Evolutionary conservation across 352 stramenopile genomes (phyloP), one percentile per base, ranked within the genome.

Genomic region (Phytophthora cryptogea): DNA sequence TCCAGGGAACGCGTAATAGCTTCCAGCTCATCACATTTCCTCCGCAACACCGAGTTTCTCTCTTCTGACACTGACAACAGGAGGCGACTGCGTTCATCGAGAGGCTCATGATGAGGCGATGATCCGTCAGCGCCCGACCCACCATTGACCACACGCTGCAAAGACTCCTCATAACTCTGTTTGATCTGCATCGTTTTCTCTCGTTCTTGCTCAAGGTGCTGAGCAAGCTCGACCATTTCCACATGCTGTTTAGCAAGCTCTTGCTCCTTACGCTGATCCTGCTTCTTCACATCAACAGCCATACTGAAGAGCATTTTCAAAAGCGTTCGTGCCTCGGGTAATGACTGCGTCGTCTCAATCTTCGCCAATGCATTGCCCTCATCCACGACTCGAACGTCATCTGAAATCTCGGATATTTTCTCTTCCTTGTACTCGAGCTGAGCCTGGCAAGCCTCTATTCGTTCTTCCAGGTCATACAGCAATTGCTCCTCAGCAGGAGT

Each of bases 341-440:
- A 78, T 0, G 87, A 95, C 54, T 93, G 80, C 11, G 87, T 90
- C 35, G 63, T 91, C 35, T 90, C 83, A 41, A 95, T 93, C 59
- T 92, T 91, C 8, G 81, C 78, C 26, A 90, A 60, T n/a, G 81
- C 68, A 17, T 73, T 65, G 11, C 73, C 70, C 26, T 44, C 65
- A 40, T 90, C 83, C 7, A 74, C 52, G 35, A 59, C 47, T 8
- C 68, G 70, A 2, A 68, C 75, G 57, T 84, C 76, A n/a, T 82
- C 74, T 3, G 79, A 64, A 31, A 94, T 92, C 39, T 93, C 85
- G 1, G 83, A 92, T 14, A 95, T 93, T 43, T 89, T 89, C 43
- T 95, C 87, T 68, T 95, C 84, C 63, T 95, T 95, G 69, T 94
- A 95, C 58, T 95, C 85, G 13, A 95, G 62, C 47, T 94, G 80